Base-by-base conservation (phyloP, 768 basidiomycete species). In the Panaeolus papilionaceus region DNA sequence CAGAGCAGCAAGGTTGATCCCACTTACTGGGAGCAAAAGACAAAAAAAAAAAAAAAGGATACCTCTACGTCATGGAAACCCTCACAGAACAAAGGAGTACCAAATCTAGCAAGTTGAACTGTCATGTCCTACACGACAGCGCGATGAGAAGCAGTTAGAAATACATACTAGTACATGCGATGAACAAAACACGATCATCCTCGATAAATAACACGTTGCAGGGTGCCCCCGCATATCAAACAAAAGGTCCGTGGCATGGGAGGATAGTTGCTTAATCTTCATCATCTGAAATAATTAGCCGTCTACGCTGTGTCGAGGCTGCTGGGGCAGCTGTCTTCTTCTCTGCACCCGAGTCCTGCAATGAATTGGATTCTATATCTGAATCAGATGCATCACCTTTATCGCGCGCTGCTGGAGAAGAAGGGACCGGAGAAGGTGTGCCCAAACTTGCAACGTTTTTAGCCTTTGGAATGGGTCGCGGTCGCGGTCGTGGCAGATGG, bases 261-360 rank as follows among this genome's bases (percentile, higher is more conserved):
- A 72, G 66, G 14, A 20, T 14, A n/a, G 51, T 26, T 61, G 62
- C 33, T 62, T 62, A 65, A 54, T 78, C 77, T 38, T 80, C 78
- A 54, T 79, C 78, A 65, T 77, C 76, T 18, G 78, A 80, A 61
- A 80, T 71, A 47, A 79, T 74, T 61, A 80, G 65, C 61, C 78
- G 76, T 66, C 68, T 72, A 66, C 74, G 72, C 18, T 72, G 68
- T 51, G 64, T 64, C 33, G 40, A 47, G 28, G 45, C 38, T 28
- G 64, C 64, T 16, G 9, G 49, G 33, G 10, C 38, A 38, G 44
- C 33, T 16, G 26, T 28, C 33, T 37, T 58, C 54, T 58, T 58
- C 12, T 28, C 28, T 14, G 33, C 16, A 26, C 28, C 54, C 37
- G 54, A 58, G 1, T 28, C 20, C 47, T 51, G n/a, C 23, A 26